A percentile compares a stretch with the other conserved stretches of the same genome.
Conservation (phyloP, 179 eudicot species). For the Carnegiea gigantea region DNA sequence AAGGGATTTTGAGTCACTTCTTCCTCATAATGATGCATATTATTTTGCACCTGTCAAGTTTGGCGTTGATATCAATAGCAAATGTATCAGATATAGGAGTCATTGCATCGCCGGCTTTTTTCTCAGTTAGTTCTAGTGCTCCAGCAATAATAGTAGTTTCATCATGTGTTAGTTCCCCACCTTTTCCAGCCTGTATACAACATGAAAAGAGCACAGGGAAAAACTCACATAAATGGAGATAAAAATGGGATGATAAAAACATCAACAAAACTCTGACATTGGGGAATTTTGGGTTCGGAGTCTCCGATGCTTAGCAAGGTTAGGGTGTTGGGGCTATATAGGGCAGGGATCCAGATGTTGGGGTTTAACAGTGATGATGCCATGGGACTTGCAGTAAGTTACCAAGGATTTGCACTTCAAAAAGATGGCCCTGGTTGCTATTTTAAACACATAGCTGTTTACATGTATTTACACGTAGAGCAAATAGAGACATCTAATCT, state of each 20-base stretch:
- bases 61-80: conserved; percentile 81
- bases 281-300: not conserved
- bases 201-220: conserved; percentile 14
- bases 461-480: not conserved
- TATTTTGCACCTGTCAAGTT: conserved; percentile 66
- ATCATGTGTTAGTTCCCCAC: conserved; percentile 93
- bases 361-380: no score
- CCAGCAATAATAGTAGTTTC: conserved; percentile 99
- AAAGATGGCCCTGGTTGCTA: not conserved
- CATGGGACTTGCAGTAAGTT: no score
- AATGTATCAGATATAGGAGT: conserved; percentile 85
- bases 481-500: not conserved
- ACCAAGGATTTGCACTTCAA: no score
- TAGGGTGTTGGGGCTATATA: no score
- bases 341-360: no score
- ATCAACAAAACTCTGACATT: not conserved
- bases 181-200: conserved; percentile 85
- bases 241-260: not conserved
- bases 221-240: not conserved
- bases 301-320: not conserved
- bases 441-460: not conserved
- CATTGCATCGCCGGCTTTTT: conserved; percentile 91
- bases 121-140: conserved; percentile 81
- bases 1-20: not conserved
- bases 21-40: not conserved